Conservation (phyloP, 148 eudicot species). For the Beta vulgaris region DNA sequence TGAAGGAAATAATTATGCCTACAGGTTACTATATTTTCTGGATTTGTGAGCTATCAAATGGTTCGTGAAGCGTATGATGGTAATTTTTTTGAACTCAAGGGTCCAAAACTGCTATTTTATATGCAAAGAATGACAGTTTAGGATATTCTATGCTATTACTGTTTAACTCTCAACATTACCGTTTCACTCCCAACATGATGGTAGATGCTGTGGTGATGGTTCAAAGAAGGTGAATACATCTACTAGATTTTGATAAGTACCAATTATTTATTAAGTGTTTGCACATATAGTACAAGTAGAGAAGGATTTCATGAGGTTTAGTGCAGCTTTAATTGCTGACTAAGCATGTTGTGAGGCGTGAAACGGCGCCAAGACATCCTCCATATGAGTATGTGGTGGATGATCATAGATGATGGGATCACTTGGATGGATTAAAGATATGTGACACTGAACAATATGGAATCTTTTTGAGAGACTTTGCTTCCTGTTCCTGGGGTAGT, state of each 20-base stretch:
- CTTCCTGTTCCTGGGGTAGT: neutral
- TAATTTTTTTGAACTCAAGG: constrained; percentile 24
- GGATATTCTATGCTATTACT: neutral
- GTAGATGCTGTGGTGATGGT: neutral
- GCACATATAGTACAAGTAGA: neutral
- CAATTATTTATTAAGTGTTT: neutral
- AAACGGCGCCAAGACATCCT: neutral
- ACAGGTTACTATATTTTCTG: constrained; percentile 95
- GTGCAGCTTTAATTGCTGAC: neutral
- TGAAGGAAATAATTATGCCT: constrained; percentile 6
- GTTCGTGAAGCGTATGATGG: constrained; percentile 98
- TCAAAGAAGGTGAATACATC: neutral
- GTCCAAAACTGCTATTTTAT: neutral
- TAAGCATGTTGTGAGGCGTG: neutral
- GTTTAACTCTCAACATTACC: neutral
- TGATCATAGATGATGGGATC: neutral
- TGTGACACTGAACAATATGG: neutral
- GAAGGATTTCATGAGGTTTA: neutral
- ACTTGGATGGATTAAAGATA: neutral
- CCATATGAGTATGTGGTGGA: neutral
- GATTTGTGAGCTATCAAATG: constrained; percentile 98
- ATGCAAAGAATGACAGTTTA: neutral
- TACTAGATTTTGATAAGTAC: neutral
- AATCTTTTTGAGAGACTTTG: neutral
- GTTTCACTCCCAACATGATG: too few relatives aligned